Base-by-base conservation (phyloP, 202 grass and related monocot genomes). In the Schoenoplectus triqueter region DNA sequence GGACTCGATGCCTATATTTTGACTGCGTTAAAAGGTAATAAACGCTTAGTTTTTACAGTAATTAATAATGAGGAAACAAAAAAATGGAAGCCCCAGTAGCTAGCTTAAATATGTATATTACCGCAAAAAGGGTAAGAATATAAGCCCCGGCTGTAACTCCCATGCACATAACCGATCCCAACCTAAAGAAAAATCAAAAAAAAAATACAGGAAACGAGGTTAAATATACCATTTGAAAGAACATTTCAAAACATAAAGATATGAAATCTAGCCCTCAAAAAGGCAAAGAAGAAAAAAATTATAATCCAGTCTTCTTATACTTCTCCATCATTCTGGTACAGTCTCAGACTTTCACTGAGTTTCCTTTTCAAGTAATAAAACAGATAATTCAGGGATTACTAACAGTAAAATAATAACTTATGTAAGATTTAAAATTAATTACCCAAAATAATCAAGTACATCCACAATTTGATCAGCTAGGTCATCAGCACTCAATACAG, bases 391-490 rank as follows among this genome's bases (percentile, higher is more conserved):
- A 78, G 60, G 13, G 55, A n/a, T 61, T 10, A 10, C 55, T 61
- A 79, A 61, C 7, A 64, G 22, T 61, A 49, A 70, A 85, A 85
- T 77, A 71, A 47, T 17, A 69, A 78, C 2, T 51, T 51, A 64
- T 66, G 60, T 31, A 17, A 78, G 11, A n/a, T 73, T 17, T 20
- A 82, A 78, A 13, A 82, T 11, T 14, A 83, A 51, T 64, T 94
- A 99, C 93, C 91, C 88, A 55, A 99, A 96, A 90, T 89, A 96
- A 91, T 96, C 89, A 56, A 99, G 96, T 61, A 95, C 87, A 83
- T 95, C 96, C 0, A 86, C 91, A 68, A 99, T 85, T 84, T 99
- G 96, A 78, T 95, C 91, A 0, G 91, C 93, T 14, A 99, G 90
- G 49, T 99, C 87, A 73, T 95, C 88, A 66, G 90, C 93, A 84